These are phyloP conservation scores for Rhizopogon sp. DNA, from an alignment of 768 basidiomycete genomes.

Conservation along the genomic window DNA sequence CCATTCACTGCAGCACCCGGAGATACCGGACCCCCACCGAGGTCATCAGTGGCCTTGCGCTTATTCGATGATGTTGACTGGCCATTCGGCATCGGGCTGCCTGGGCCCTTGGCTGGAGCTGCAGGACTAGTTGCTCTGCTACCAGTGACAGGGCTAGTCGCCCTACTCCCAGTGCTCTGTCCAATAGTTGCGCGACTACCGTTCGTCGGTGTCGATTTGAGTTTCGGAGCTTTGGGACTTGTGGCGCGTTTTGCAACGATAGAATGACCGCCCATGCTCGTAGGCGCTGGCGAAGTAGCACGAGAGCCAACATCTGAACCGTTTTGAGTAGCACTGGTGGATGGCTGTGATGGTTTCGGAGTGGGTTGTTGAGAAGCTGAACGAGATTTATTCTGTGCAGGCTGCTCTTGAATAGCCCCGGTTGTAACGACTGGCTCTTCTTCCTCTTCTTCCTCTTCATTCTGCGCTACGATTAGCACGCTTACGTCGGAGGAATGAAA, in stretches of 20 bases:
- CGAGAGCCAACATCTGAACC: constrained; percentile 38
- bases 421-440: constrained; percentile 39
- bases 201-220: constrained; percentile 35
- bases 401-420: constrained; percentile 37
- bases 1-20: constrained; percentile 9
- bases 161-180: constrained; percentile 41
- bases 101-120: constrained; percentile 13
- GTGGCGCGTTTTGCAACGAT: constrained; percentile 81
- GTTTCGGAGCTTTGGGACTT: constrained; percentile 68
- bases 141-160: constrained; percentile 43
- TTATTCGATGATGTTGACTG: constrained; percentile 45
- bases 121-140: constrained; percentile 32
- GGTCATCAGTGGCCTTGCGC: constrained; percentile 50
- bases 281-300: constrained; percentile 47
- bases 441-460: constrained; percentile 75
- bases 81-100: constrained; percentile 32
- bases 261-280: constrained; percentile 68
- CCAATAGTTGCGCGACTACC: constrained; percentile 51
- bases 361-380: constrained; percentile 33
- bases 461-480: constrained; percentile 29
- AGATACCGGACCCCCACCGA: constrained; percentile 8
- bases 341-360: constrained; percentile 29
- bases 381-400: constrained; percentile 42
- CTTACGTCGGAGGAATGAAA: neutral
- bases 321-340: constrained; percentile 24